A percentile compares a stretch with the other conserved stretches of the same genome.
phyloP scores from a whole-genome alignment of 768 basidiomycete genomes.

The Boletus sp. region DNA sequence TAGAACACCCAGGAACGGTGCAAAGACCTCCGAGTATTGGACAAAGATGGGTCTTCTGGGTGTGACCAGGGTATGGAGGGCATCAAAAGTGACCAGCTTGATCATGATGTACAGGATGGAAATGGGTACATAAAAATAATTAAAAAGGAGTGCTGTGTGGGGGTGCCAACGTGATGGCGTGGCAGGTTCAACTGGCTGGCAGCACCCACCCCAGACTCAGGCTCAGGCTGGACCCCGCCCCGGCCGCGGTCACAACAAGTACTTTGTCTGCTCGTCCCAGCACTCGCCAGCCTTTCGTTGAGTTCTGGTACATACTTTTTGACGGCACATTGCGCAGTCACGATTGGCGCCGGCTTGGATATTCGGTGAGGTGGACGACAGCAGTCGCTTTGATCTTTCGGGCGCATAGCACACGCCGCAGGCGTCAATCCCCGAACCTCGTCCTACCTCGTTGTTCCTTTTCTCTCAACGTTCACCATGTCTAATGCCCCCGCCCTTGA shows the following conservation, averaged over 20 bases:
- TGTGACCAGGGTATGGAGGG: slow-evolving; percentile 69
- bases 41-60: slow-evolving; percentile 67
- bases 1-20: slow-evolving; percentile 63
- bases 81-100: slow-evolving; percentile 76
- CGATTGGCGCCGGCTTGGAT: slow-evolving; percentile 21
- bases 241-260: neutral
- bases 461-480: slow-evolving; percentile 27
- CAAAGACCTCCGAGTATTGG: slow-evolving; percentile 61
- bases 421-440: slow-evolving; percentile 26
- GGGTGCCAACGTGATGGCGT: neutral
- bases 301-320: too few species aligned
- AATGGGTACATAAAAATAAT: neutral
- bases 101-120: slow-evolving; percentile 28
- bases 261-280: slow-evolving; percentile 14
- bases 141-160: neutral
- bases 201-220: too few species aligned
- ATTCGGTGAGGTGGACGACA: slow-evolving; percentile 14
- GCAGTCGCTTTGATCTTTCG: slow-evolving; percentile 13
- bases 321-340: slow-evolving; percentile 10
- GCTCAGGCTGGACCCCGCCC: neutral
- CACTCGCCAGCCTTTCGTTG: neutral
- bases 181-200: neutral
- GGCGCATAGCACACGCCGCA: slow-evolving; percentile 26
- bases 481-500: slow-evolving; percentile 25
- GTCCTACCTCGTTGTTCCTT: slow-evolving; percentile 11